Conservation (phyloP, 2,329 filamentous ascomycete genomes). For the Monilinia polystroma region DNA sequence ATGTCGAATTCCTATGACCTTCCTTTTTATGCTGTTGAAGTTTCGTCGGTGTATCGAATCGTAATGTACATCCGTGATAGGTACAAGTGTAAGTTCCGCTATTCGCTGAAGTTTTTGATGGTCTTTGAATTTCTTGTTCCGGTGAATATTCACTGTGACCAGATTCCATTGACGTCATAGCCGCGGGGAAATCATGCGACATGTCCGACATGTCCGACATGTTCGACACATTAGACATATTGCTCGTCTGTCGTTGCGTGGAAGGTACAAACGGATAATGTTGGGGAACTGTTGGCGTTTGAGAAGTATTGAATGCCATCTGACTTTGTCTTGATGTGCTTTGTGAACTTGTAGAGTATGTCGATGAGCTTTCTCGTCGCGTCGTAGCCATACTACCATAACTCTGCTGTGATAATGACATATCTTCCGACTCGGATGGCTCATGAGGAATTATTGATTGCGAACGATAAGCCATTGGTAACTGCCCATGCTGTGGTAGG, state of each 20-base stretch:
- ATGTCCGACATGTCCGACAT: constrained; percentile 35
- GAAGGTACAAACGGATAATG: constrained; percentile 40
- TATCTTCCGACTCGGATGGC: constrained; percentile 39
- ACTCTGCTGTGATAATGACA: constrained; percentile 41
- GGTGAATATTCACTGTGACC: constrained; percentile 42
- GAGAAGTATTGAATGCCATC: constrained; percentile 49
- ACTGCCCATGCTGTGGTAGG: constrained; percentile 41
- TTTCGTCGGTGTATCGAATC: constrained; percentile 83
- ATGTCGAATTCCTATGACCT: constrained; percentile 69
- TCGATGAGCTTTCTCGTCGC: constrained; percentile 42
- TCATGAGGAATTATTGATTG: constrained; percentile 35
- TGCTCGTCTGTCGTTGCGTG: constrained; percentile 33
- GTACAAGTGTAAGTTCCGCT: constrained; percentile 94
- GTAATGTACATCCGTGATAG: constrained; percentile 82
- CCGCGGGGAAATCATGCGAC: constrained; percentile 38
- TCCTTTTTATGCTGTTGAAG: constrained; percentile 96
- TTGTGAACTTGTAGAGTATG: constrained; percentile 39
- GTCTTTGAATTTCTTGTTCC: constrained; percentile 45
- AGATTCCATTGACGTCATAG: constrained; percentile 45
- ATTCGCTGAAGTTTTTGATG: constrained; percentile 66
- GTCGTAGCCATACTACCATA: constrained; percentile 46
- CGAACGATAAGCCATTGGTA: constrained; percentile 43
- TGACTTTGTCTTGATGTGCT: constrained; percentile 37
- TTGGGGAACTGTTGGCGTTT: constrained; percentile 38
- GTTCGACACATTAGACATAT: constrained; percentile 29